Base-by-base conservation (phyloP, 176 grass and related monocot species). In the Metroxylon sagu region DNA sequence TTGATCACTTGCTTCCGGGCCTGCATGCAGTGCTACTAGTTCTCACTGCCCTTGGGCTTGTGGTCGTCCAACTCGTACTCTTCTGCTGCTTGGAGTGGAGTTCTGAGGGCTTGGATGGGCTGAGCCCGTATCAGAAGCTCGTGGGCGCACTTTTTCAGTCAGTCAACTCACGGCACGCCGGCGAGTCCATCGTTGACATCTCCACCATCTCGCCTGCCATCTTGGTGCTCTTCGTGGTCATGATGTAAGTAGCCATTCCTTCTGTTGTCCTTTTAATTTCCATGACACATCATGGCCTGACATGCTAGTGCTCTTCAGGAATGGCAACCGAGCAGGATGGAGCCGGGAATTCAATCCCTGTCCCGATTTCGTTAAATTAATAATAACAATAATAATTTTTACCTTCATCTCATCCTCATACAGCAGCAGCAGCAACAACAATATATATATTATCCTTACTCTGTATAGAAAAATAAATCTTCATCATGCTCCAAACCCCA, bases 11-110 rank as follows among this genome's bases (percentile, higher is more conserved):
- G 60, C 31, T 95, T 50, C 61, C 86, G 3, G 16, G 68, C 14
- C n/a, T 10, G 6, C 71, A 52, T 8, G 50, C 83, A 0, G 2
- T 65, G 69, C 74, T 29, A 19, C 18, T 89, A 67, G 79, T 63
- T 1, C 27, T 79, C 66, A 86, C 85, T 6, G 80, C 64, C 71
- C 73, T 39, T 16, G 14, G 28, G 50, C 50, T 90, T 29, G 0
- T 82, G 18, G 49, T 77, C 16, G 25, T 26, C 58, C 90, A 95
- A 35, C 18, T 84, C 53, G 25, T 71, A 4, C 26, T 89, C 23
- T 76, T 89, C 65, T 84, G 76, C 71, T 63, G 35, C 61, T 74
- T 82, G 86, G 86, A 90, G 70, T 95, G 90, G 90, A 53, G 56
- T 18, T 84, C 80, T 35, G 64, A 76, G 23, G 83, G 77, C 16